Base-by-base conservation (phyloP, 495 filamentous ascomycete genomes). In the Aspergillus carlsbadensis region DNA sequence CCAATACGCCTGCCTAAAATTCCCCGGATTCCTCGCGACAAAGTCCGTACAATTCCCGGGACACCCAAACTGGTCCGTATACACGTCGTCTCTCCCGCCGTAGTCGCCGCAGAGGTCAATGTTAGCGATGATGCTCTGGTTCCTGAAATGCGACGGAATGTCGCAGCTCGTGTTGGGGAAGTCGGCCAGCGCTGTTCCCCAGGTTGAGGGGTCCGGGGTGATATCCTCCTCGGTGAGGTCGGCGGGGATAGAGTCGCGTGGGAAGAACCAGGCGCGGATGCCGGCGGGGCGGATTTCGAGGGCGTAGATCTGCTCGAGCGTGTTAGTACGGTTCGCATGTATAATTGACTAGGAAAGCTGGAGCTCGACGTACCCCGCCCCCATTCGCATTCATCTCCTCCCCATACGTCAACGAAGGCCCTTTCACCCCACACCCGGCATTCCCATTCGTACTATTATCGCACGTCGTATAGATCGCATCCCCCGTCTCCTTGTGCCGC, bases 51-150 rank as follows among this genome's bases (percentile, higher is more conserved):
- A 81, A 0, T 61, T 70, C 2, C 62, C 73, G 2, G 78, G 78
- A 65, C 78, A 81, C 10, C 65, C 41, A 24, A 70, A 73, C 58
- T 73, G 53, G n/a, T 69, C 47, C 7, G 59, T 68, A 56, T 81
- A 81, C 41, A 67, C 68, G 49, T 64, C 61, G 6, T 56, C 36
- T 36, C 62, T 52, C 10, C 63, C 77, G 5, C 69, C 78, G 31
- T 71, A 62, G 18, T 70, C 44, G 0, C 78, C 78, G 50, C 78
- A 81, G 2, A 81, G 67, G 60, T 79, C 77, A 52, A 81, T 82
- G 55, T 82, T 81, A 2, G 64, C 73, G 52, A 82, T 74, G 54
- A 82, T 82, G 56, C 72, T 76, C 59, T 78, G 71, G 45, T 82
- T 82, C 35, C 53, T 60, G 65, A 82, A 82, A 52, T 80, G 75